Percentiles rank a stretch among this genome's conserved stretches.
phyloP scores from a whole-genome alignment of 2,329 filamentous ascomycete genomes.

The Akanthomyces lecanii region DNA sequence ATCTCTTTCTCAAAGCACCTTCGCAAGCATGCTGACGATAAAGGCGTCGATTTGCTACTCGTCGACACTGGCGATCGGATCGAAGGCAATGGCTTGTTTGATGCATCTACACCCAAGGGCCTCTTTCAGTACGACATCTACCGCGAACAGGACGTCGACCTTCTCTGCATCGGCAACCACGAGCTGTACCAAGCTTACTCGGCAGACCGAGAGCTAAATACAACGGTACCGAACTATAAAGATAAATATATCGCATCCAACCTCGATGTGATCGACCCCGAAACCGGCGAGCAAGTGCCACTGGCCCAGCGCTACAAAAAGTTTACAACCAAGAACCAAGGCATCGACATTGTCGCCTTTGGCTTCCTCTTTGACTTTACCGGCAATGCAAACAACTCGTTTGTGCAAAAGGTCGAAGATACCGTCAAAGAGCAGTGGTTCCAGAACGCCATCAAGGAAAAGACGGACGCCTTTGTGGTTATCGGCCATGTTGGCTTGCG shows the following conservation, averaged over 20 bases:
- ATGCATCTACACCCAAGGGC: slow-evolving; percentile 82
- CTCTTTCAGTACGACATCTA: slow-evolving; percentile 85
- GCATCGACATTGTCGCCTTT: slow-evolving; percentile 78
- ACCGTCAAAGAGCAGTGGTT: slow-evolving; percentile 87
- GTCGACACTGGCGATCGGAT: slow-evolving; percentile 91
- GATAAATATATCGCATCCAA: slow-evolving; percentile 86
- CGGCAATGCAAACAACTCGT: slow-evolving; percentile 84
- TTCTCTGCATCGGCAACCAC: slow-evolving; percentile 88
- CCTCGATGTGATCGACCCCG: slow-evolving; percentile 76
- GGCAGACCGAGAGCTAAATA: slow-evolving; percentile 70
- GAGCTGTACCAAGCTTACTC: slow-evolving; percentile 84
- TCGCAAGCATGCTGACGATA: slow-evolving; percentile 69
- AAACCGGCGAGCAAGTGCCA: slow-evolving; percentile 66
- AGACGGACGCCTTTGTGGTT: slow-evolving; percentile 83
- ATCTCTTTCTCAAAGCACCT: slow-evolving; percentile 86
- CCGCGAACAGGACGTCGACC: slow-evolving; percentile 74
- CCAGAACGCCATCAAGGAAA: slow-evolving; percentile 74
- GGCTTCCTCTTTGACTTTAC: slow-evolving; percentile 95
- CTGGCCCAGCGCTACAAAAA: slow-evolving; percentile 80
- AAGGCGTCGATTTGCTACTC: slow-evolving; percentile 82
- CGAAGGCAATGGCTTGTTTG: slow-evolving; percentile 93
- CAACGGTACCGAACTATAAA: slow-evolving; percentile 78
- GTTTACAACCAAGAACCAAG: slow-evolving; percentile 87
- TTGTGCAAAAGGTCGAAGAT: slow-evolving; percentile 74
- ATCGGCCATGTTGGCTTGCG: slow-evolving; percentile 80